A percentile compares a stretch with the other conserved stretches of the same genome.
Evolutionary conservation across 805 yeast species (phyloP).

Genomic region (Scheffersomyces amazonensis): DNA sequence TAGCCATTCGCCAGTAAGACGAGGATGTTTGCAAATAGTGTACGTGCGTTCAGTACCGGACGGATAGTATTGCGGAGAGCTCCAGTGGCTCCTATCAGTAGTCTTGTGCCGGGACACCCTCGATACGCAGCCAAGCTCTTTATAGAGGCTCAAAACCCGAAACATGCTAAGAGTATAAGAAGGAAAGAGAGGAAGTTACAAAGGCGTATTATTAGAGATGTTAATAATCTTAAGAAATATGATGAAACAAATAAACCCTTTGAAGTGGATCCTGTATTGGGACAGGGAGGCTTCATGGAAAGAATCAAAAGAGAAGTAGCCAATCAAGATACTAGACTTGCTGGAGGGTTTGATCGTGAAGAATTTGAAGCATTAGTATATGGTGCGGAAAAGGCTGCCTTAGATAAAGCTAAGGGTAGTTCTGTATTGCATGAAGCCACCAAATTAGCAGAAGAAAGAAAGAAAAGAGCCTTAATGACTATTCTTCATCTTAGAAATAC

Average conservation of each 20-base stretch:
- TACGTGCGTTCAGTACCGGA: no score
- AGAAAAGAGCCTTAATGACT: slow-evolving; percentile 67
- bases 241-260: slow-evolving; percentile 27
- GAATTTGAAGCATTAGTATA: slow-evolving; percentile 75
- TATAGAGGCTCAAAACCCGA: no score
- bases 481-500: slow-evolving; percentile 75
- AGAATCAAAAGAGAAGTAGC: slow-evolving; percentile 64
- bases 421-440: slow-evolving; percentile 29
- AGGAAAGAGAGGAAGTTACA: slow-evolving; percentile 39
- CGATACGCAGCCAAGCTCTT: slow-evolving; percentile 37
- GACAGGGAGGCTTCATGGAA: slow-evolving; percentile 63
- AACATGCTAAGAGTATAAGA: slow-evolving; percentile 31
- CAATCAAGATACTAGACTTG: slow-evolving; percentile 58
- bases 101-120: no score
- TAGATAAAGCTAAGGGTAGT: slow-evolving; percentile 30
- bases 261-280: slow-evolving; percentile 80
- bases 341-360: slow-evolving; percentile 53
- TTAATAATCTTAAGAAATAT: slow-evolving; percentile 40
- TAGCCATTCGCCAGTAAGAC: no score
- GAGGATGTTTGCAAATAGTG: no score
- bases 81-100: no score
- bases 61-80: no score
- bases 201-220: slow-evolving; percentile 38
- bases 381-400: slow-evolving; percentile 69
- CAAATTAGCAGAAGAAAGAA: slow-evolving; percentile 43